A percentile compares a stretch with the other conserved stretches of the same genome.
Conservation (phyloP, 1,139 yeast species). For the Sugiyamaella castrensis region DNA sequence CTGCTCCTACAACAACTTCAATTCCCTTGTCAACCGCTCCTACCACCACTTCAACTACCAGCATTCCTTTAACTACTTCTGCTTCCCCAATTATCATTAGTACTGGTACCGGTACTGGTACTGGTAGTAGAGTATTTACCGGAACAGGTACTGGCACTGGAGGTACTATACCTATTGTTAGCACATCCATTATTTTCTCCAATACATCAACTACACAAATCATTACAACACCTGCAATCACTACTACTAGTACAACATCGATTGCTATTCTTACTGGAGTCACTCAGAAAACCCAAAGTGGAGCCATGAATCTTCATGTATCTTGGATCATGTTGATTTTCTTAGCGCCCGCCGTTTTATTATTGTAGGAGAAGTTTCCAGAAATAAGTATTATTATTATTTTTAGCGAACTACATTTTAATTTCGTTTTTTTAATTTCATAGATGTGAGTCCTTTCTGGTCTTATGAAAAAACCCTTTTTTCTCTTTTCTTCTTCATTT, state of each 20-base stretch:
- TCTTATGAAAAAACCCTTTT: not conserved
- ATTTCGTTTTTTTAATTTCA: not conserved
- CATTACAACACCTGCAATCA: conserved; percentile 7
- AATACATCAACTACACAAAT: conserved; percentile 5
- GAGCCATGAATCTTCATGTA: not conserved
- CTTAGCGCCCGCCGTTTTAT: too few species aligned
- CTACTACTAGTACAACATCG: conserved; percentile 4
- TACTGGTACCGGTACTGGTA: not conserved
- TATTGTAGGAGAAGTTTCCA: too few species aligned
- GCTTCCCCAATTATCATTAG: not conserved
- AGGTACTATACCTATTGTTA: not conserved
- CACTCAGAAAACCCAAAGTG: not conserved
- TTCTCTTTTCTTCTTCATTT: not conserved
- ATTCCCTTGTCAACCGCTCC: conserved; percentile 10
- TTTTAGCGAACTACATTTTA: not conserved
- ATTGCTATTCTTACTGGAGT: not conserved
- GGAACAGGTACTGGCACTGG: conserved; percentile 1
- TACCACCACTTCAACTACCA: conserved; percentile 6
- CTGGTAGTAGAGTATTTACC: not conserved
- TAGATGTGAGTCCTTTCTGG: not conserved
- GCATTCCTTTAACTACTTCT: conserved; percentile 1
- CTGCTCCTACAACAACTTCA: conserved; percentile 3
- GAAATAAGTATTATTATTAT: not conserved
- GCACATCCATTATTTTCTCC: conserved; percentile 1
- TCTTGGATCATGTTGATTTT: too few species aligned